Evolutionary conservation across 2,329 filamentous ascomycete genomes (phyloP).

Genomic region (Tolypocladium tropicale): DNA sequence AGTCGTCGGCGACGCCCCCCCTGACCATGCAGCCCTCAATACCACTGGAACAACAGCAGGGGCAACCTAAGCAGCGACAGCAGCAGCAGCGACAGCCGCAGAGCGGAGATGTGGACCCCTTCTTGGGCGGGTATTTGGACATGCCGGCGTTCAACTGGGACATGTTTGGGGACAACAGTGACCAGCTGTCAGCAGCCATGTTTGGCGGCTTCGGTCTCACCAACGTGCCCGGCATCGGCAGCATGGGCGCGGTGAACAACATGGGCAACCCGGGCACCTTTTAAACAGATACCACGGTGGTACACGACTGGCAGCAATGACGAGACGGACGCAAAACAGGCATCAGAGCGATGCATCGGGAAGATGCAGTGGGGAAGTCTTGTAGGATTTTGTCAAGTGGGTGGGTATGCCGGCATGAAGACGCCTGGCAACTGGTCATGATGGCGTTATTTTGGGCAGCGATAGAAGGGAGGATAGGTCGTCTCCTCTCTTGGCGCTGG

Average conservation of each 20-base stretch:
- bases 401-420: neutral
- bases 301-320: neutral
- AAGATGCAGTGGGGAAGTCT: neutral
- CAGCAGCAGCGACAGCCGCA: conserved; percentile 4
- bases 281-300: neutral
- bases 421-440: neutral
- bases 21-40: conserved; percentile 14
- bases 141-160: conserved; percentile 34
- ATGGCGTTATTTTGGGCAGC: neutral
- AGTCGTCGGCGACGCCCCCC: conserved; percentile 16
- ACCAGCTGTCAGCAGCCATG: conserved; percentile 18
- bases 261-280: conserved; percentile 2
- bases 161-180: conserved; percentile 25
- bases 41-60: conserved; percentile 7
- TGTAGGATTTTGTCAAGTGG: neutral
- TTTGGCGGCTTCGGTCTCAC: conserved; percentile 20
- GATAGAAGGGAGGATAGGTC: neutral
- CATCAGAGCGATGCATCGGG: neutral
- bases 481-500: neutral
- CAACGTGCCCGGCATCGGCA: conserved; percentile 10
- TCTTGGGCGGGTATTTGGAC: conserved; percentile 34
- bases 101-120: conserved; percentile 28
- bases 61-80: neutral
- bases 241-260: conserved; percentile 3
- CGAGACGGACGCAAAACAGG: neutral